Conservation (phyloP, 2,329 filamentous ascomycete genomes). For the Aspergillus luchuensis region DNA sequence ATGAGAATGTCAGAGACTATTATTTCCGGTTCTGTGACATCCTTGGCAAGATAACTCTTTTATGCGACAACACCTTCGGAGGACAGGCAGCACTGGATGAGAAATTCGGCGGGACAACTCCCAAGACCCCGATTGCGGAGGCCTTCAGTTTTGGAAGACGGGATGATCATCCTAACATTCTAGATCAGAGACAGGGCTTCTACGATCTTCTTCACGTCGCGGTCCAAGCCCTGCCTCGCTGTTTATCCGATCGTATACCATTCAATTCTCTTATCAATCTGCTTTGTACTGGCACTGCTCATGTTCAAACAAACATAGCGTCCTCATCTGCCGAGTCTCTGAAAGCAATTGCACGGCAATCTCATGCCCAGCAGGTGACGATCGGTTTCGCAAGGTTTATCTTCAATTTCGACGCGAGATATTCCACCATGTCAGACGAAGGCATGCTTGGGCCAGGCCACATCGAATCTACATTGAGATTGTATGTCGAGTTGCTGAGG, state of each 20-base stretch:
- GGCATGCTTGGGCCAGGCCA: slow-evolving; percentile 92
- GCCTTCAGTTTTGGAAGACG: slow-evolving; percentile 87
- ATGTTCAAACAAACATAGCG: slow-evolving; percentile 90
- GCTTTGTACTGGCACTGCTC: slow-evolving; percentile 92
- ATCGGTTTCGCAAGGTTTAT: slow-evolving; percentile 97
- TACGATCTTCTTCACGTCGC: slow-evolving; percentile 95
- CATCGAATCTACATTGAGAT: slow-evolving; percentile 87
- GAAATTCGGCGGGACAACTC: slow-evolving; percentile 82
- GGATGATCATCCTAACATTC: slow-evolving; percentile 71
- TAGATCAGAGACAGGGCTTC: slow-evolving; percentile 89
- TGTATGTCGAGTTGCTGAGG: slow-evolving; percentile 90
- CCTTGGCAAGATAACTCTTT: slow-evolving; percentile 89
- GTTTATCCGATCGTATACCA: slow-evolving; percentile 83
- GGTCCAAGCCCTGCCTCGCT: slow-evolving; percentile 92
- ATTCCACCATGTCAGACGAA: slow-evolving; percentile 96
- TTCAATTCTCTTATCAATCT: slow-evolving; percentile 94
- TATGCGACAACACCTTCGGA: slow-evolving; percentile 96
- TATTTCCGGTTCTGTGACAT: slow-evolving; percentile 94
- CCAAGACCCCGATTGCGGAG: slow-evolving; percentile 92
- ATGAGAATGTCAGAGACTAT: slow-evolving; percentile 77
- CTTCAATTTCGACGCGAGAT: slow-evolving; percentile 96
- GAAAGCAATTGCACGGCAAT: slow-evolving; percentile 92
- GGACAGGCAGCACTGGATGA: slow-evolving; percentile 94
- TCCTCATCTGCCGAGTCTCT: slow-evolving; percentile 87
- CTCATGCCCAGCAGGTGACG: slow-evolving; percentile 90